These are phyloP conservation scores for Rhodamnia rubescens DNA, from an alignment of 345 rosid genomes.

Conservation along the genomic window DNA sequence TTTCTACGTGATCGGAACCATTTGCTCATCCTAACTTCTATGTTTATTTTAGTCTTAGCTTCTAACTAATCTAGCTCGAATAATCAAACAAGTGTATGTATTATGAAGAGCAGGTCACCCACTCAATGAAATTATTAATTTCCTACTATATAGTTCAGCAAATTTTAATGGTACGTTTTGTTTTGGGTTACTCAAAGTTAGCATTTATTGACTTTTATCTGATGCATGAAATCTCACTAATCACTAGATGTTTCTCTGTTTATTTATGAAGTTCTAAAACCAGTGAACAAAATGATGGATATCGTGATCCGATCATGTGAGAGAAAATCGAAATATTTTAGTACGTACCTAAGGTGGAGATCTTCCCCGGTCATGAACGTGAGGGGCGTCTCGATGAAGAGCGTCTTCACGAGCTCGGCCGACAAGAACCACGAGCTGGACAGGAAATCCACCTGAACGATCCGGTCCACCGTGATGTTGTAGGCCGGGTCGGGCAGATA, in stretches of 20 bases:
- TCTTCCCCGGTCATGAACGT: conserved; percentile 97
- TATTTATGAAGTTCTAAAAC: not conserved
- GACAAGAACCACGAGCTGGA: conserved; percentile 97
- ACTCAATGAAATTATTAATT: not conserved
- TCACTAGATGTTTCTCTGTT: not conserved
- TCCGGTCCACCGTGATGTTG: conserved; percentile 60
- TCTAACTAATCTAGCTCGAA: not conserved
- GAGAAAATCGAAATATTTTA: not conserved
- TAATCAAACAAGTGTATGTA: not conserved
- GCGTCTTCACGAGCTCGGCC: conserved; percentile 79
- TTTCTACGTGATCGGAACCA: not conserved
- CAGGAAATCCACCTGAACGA: conserved; percentile 93
- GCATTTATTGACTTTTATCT: not conserved
- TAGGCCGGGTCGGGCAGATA: conserved; percentile 98
- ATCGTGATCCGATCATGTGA: not conserved
- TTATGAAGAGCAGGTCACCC: not conserved
- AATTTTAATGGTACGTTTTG: not conserved
- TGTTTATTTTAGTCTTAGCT: not conserved
- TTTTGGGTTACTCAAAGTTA: not conserved
- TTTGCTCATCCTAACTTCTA: not conserved
- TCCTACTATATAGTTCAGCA: not conserved
- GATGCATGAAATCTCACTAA: not conserved
- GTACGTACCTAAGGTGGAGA: conserved; percentile 75
- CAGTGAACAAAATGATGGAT: not conserved
- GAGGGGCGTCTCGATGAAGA: conserved; percentile 81